Percentiles rank a stretch among this genome's conserved stretches.
These are phyloP conservation scores for Crepidotus variabilis DNA, from an alignment of 768 basidiomycete genomes.

Conservation along the genomic window DNA sequence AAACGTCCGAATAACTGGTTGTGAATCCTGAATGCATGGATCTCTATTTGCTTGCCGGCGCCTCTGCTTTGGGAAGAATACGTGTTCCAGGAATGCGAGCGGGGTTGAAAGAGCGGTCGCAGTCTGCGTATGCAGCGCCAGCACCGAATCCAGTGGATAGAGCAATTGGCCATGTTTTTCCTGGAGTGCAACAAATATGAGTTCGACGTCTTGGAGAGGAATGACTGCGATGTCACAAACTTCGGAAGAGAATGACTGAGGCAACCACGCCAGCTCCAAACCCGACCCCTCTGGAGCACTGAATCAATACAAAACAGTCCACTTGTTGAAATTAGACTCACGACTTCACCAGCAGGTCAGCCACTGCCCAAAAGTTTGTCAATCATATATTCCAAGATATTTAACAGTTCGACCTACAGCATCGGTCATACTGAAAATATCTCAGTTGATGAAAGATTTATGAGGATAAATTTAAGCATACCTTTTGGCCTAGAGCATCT, in stretches of 20 bases:
- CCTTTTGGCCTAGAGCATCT: constrained; percentile 89
- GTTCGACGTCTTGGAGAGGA: not conserved
- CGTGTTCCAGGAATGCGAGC: constrained; percentile 83
- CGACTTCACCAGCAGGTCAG: constrained; percentile 72
- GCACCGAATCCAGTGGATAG: constrained; percentile 84
- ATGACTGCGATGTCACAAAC: constrained; percentile 45
- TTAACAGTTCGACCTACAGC: constrained; percentile 49
- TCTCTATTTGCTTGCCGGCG: constrained; percentile 17
- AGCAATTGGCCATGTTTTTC: constrained; percentile 90
- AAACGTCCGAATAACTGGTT: not conserved
- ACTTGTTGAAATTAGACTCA: constrained; percentile 31
- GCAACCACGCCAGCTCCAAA: constrained; percentile 86
- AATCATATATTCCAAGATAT: not conserved
- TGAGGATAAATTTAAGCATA: constrained; percentile 22
- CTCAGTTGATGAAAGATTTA: constrained; percentile 10
- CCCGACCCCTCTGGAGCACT: constrained; percentile 66
- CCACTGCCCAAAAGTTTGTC: constrained; percentile 16
- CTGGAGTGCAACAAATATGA: constrained; percentile 33
- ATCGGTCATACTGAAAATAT: constrained; percentile 71
- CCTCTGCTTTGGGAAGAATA: constrained; percentile 47
- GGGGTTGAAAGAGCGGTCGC: constrained; percentile 91
- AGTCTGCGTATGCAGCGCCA: constrained; percentile 87
- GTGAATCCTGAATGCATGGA: not conserved
- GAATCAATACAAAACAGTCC: constrained; percentile 6
- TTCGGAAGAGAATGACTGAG: constrained; percentile 87